phyloP scores from a whole-genome alignment of 2,329 filamentous ascomycete species.

The Pseudogymnoascus sp. region DNA sequence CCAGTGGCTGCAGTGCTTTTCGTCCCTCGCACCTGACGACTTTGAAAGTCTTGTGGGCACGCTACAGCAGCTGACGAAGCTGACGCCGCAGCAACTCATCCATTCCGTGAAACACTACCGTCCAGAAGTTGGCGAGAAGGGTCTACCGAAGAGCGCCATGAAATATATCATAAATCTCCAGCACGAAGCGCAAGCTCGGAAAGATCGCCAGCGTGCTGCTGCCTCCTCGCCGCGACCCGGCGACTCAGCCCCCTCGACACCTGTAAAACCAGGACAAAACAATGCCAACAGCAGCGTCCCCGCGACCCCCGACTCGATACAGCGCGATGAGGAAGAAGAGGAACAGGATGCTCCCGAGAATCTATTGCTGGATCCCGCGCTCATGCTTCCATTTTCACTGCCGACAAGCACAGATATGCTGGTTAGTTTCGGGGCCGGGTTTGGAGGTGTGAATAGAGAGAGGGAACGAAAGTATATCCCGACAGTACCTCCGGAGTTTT shows the following conservation, averaged over 20 bases:
- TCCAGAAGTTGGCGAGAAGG: slow-evolving; percentile 90
- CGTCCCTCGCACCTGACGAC: slow-evolving; percentile 77
- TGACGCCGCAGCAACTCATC: slow-evolving; percentile 81
- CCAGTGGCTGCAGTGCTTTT: slow-evolving; percentile 98
- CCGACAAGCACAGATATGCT: slow-evolving; percentile 97
- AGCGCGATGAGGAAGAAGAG: slow-evolving; percentile 33
- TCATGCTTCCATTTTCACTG: slow-evolving; percentile 91
- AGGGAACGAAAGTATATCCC: slow-evolving; percentile 92
- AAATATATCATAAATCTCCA: slow-evolving; percentile 79
- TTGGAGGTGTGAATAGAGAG: slow-evolving; percentile 86
- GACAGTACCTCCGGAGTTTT: slow-evolving; percentile 85
- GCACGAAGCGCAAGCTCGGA: slow-evolving; percentile 57
- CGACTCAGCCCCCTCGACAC: slow-evolving; percentile 37
- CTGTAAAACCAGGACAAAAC: slow-evolving; percentile 28
- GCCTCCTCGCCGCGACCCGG: slow-evolving; percentile 34
- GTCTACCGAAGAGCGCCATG: slow-evolving; percentile 76
- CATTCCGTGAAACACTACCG: slow-evolving; percentile 90
- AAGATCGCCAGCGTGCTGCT: slow-evolving; percentile 43
- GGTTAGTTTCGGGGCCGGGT: slow-evolving; percentile 86
- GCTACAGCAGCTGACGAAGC: slow-evolving; percentile 74
- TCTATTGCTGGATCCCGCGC: slow-evolving; percentile 75
- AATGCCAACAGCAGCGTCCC: slow-evolving; percentile 34
- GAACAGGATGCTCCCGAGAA: slow-evolving; percentile 64
- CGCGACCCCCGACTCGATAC: slow-evolving; percentile 29
- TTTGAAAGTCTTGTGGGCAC: slow-evolving; percentile 82